Conservation (phyloP, 2,329 filamentous ascomycete species). For the Penicillium olsonii region DNA sequence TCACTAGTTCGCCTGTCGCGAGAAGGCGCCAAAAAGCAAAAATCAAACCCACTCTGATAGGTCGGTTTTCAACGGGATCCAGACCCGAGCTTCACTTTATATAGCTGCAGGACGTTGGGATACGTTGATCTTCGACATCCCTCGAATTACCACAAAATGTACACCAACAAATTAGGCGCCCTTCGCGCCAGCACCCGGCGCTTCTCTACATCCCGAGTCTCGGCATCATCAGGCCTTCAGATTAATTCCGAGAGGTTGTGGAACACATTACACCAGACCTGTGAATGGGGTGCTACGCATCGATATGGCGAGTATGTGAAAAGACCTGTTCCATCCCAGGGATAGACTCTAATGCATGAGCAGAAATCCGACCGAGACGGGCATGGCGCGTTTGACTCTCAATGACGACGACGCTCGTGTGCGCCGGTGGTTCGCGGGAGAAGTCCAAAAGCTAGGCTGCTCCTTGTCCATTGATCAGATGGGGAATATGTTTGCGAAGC, state of each 20-base stretch:
- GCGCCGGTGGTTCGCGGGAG: slow-evolving; percentile 69
- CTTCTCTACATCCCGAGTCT: slow-evolving; percentile 16
- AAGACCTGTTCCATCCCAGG: background rate
- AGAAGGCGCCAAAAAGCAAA: slow-evolving; percentile 5
- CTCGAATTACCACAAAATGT: slow-evolving; percentile 12
- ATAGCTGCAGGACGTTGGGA: no score
- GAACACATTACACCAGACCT: slow-evolving; percentile 34
- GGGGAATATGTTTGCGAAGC: slow-evolving; percentile 35
- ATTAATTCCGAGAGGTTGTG: slow-evolving; percentile 31
- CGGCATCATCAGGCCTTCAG: slow-evolving; percentile 23
- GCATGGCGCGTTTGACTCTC: slow-evolving; percentile 72
- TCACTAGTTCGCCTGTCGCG: background rate
- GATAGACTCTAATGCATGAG: background rate
- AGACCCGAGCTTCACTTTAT: no score
- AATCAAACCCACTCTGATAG: background rate
- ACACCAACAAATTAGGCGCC: slow-evolving; percentile 5
- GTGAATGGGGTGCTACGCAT: slow-evolving; percentile 34
- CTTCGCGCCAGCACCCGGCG: slow-evolving; percentile 11
- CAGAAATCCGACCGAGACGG: slow-evolving; percentile 38
- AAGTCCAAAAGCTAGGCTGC: slow-evolving; percentile 63
- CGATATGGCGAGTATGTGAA: slow-evolving; percentile 30
- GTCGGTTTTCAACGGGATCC: no score
- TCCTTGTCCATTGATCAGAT: slow-evolving; percentile 66
- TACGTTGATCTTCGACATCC: no score
- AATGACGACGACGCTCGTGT: slow-evolving; percentile 66